These are phyloP conservation scores for Boeremia exigua DNA, from an alignment of 2,329 filamentous ascomycete species.

Conservation along the genomic window DNA sequence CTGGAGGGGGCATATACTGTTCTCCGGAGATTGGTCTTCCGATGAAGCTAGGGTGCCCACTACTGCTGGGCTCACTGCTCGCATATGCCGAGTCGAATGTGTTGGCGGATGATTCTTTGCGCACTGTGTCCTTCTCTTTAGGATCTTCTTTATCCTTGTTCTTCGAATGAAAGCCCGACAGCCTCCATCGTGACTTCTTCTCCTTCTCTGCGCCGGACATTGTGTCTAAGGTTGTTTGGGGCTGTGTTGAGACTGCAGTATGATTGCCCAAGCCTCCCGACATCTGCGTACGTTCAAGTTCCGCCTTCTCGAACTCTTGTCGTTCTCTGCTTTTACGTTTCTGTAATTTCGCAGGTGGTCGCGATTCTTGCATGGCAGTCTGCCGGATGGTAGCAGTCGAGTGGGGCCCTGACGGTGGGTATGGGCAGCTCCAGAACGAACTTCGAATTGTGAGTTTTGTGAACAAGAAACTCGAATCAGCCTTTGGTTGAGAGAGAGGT, in stretches of 20 bases:
- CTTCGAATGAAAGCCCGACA: constrained; percentile 47
- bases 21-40: constrained; percentile 39
- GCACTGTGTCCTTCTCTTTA: constrained; percentile 19
- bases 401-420: neutral
- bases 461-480: neutral
- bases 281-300: constrained; percentile 20
- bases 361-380: constrained; percentile 29
- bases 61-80: constrained; percentile 42
- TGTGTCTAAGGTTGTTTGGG: constrained; percentile 24
- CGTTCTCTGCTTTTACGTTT: constrained; percentile 42
- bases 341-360: constrained; percentile 39
- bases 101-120: constrained; percentile 21
- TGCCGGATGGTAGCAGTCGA: neutral
- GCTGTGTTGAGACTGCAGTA: constrained; percentile 27
- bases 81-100: constrained; percentile 43
- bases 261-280: constrained; percentile 27
- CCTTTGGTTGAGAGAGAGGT: constrained; percentile 2
- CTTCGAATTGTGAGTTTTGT: neutral
- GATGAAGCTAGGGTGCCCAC: constrained; percentile 41
- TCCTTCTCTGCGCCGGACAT: constrained; percentile 37
- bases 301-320: constrained; percentile 27
- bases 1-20: constrained; percentile 27
- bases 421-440: neutral
- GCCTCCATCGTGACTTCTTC: constrained; percentile 46
- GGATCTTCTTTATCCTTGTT: constrained; percentile 37